Conservation (phyloP, 805 yeast species). For the Metschnikowia koreensis region DNA sequence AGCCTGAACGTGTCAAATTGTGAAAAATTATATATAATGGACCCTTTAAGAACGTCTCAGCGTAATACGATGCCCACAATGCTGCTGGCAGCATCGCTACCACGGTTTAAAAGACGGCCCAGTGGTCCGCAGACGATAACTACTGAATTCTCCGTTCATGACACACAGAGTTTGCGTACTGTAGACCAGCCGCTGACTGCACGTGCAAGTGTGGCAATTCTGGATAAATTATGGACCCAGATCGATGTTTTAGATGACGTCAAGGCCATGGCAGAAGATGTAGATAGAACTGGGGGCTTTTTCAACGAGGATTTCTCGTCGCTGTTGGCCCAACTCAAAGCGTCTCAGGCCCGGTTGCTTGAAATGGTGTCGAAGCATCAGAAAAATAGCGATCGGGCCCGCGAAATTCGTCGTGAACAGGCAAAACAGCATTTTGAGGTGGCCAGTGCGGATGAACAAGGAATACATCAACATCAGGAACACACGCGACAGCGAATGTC, state of each 20-base stretch:
- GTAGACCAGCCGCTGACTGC: constrained; percentile 53
- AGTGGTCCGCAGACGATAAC: constrained; percentile 21
- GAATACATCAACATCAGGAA: constrained; percentile 12
- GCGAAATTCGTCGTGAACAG: constrained; percentile 13
- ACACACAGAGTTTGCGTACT: constrained; percentile 24
- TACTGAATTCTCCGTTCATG: constrained; percentile 17
- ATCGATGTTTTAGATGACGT: constrained; percentile 84
- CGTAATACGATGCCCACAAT: constrained; percentile 1
- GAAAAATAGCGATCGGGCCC: constrained; percentile 18
- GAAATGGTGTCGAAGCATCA: constrained; percentile 34
- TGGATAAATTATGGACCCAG: constrained; percentile 83
- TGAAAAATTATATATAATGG: background rate
- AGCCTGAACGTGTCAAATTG: background rate
- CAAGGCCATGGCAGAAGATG: constrained; percentile 51
- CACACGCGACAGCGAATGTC: constrained; percentile 15
- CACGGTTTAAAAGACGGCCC: constrained; percentile 7
- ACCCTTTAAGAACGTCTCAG: background rate
- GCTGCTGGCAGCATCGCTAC: constrained; percentile 11
- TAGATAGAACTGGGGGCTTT: constrained; percentile 43
- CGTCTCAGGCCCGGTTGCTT: constrained; percentile 47
- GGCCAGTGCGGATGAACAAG: constrained; percentile 8
- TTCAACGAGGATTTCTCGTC: constrained; percentile 51
- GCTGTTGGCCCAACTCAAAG: constrained; percentile 52
- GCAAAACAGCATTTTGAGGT: constrained; percentile 9
- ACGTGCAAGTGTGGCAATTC: constrained; percentile 59